These are phyloP conservation scores for Aspergillus sp. DNA, from an alignment of 2,329 filamentous ascomycete genomes.

Conservation along the genomic window DNA sequence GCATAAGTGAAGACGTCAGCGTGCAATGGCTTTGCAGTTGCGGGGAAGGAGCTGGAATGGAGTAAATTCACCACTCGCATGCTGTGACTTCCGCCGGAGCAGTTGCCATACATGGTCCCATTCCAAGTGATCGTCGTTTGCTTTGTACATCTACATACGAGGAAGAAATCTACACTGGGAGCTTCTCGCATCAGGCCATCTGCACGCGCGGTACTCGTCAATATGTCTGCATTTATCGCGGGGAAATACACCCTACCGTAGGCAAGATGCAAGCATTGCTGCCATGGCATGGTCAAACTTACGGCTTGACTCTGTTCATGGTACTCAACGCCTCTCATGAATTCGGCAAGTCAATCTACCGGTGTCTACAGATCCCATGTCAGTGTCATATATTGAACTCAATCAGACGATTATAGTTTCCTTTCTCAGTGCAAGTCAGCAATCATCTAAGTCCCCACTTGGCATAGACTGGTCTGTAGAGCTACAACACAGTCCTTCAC, in stretches of 20 bases:
- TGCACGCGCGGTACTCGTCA: neutral
- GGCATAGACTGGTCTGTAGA: neutral
- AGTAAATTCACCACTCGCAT: too few relatives aligned
- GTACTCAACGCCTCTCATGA: neutral
- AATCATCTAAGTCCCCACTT: too few relatives aligned
- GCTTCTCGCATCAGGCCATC: neutral
- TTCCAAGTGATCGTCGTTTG: neutral
- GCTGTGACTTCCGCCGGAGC: too few relatives aligned
- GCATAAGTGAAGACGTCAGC: too few relatives aligned
- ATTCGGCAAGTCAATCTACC: neutral
- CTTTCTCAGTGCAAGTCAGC: neutral
- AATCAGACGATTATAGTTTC: neutral
- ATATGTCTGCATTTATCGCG: neutral
- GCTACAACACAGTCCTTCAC: neutral
- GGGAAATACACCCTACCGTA: neutral
- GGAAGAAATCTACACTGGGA: neutral
- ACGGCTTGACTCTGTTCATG: neutral
- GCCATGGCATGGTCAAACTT: conserved; percentile 4
- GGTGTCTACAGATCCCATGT: neutral
- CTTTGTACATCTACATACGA: neutral
- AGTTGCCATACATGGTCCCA: too few relatives aligned
- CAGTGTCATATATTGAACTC: neutral
- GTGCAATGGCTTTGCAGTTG: too few relatives aligned
- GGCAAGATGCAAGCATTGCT: neutral
- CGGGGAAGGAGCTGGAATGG: neutral